Evolutionary conservation across 1,284 basidiomycete genomes (phyloP).

Genomic region (Bondarzewia mesenterica): DNA sequence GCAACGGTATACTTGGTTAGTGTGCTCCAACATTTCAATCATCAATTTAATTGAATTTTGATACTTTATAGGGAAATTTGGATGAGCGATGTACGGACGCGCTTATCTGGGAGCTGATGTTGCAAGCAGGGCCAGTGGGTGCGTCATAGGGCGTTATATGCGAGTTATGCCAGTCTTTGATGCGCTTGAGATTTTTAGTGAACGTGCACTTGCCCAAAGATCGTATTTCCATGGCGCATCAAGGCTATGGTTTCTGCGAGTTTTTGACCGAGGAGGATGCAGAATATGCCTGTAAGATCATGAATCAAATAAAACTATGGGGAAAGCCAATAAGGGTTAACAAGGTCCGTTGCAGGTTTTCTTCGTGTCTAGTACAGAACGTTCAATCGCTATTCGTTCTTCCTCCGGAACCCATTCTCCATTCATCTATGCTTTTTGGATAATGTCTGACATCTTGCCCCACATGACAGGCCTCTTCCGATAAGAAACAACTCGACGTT

Average conservation of each 20-base stretch:
- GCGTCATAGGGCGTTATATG: constrained; percentile 10
- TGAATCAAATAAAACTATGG: constrained; percentile 99
- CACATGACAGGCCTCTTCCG: constrained; percentile 69
- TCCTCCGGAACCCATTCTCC: constrained; percentile 2
- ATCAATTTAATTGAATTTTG: not conserved
- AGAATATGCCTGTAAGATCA: constrained; percentile 98
- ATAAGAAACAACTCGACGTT: constrained; percentile 96
- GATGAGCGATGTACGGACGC: constrained; percentile 94
- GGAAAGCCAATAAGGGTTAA: constrained; percentile 98
- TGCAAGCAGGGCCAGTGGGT: constrained; percentile 97
- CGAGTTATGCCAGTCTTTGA: not conserved
- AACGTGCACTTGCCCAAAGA: constrained; percentile 99
- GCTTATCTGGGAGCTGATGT: constrained; percentile 96
- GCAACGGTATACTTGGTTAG: constrained; percentile 88
- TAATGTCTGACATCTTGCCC: constrained; percentile 7
- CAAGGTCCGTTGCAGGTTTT: constrained; percentile 56
- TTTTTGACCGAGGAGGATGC: constrained; percentile 97
- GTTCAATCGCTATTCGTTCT: not conserved
- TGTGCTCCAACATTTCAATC: constrained; percentile 1
- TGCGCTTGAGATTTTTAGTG: constrained; percentile 37
- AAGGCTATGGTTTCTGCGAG: constrained; percentile 99
- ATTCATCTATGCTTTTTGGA: not conserved
- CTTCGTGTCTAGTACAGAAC: not conserved
- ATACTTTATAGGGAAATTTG: constrained; percentile 73
- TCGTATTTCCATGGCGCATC: constrained; percentile 94